These are phyloP conservation scores for Oryza glumipatula DNA, from an alignment of 176 grass and related monocot species.

Conservation along the genomic window DNA sequence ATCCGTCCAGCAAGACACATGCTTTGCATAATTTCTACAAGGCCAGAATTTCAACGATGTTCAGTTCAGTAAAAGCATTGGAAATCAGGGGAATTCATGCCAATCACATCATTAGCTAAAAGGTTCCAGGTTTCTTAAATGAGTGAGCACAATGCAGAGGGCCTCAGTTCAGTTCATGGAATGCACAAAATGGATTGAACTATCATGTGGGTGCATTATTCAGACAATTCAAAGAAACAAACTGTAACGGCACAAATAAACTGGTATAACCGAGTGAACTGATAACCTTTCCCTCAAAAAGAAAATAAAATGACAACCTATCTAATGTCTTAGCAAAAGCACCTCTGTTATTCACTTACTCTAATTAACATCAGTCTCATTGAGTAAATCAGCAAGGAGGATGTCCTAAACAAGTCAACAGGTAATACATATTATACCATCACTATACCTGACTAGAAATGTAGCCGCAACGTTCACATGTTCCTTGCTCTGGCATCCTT, in stretches of 20 bases:
- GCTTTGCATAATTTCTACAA: constrained; percentile 90
- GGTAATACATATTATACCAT: not conserved
- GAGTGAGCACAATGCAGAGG: not conserved
- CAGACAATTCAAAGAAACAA: constrained; percentile 17
- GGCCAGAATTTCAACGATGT: constrained; percentile 22
- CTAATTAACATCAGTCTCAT: not conserved
- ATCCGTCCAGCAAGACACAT: constrained; percentile 76
- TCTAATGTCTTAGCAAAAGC: constrained; percentile 3
- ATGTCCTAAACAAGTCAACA: not conserved
- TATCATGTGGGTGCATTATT: not conserved
- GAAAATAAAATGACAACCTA: not conserved
- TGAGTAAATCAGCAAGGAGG: not conserved
- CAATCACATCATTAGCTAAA: not conserved
- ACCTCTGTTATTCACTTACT: not conserved
- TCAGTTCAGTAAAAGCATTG: not conserved
- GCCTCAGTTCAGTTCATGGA: not conserved
- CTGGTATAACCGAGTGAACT: not conserved
- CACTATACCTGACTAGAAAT: constrained; percentile 85
- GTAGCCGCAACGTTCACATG: constrained; percentile 78
- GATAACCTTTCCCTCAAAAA: not conserved
- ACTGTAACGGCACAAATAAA: not conserved
- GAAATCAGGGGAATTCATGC: constrained; percentile 1
- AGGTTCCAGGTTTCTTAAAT: not conserved
- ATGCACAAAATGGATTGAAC: not conserved
- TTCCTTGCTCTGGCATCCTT: constrained; percentile 91